These are phyloP conservation scores for Parastagonospora avenae DNA, from an alignment of 2,329 filamentous ascomycete species.

Conservation along the genomic window DNA sequence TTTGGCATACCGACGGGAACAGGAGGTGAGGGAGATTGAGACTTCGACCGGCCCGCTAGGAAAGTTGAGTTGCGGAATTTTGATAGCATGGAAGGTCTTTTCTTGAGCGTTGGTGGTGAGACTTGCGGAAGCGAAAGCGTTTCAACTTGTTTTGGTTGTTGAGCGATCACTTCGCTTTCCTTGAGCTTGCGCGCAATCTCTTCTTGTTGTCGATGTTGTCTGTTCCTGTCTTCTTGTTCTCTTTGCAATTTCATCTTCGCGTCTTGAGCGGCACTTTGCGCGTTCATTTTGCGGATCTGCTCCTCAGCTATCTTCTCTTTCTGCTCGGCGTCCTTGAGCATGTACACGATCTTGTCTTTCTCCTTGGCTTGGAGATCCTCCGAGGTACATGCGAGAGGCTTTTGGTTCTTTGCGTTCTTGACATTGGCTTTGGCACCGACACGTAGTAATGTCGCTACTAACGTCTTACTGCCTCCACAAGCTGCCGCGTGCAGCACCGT, in stretches of 20 bases:
- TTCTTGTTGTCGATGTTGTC: slow-evolving; percentile 2
- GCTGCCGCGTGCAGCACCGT: slow-evolving; percentile 29
- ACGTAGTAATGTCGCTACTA: slow-evolving; percentile 20
- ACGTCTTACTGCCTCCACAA: slow-evolving; percentile 15
- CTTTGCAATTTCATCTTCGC: slow-evolving; percentile 9
- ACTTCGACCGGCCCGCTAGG: slow-evolving; percentile 9
- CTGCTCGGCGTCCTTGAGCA: slow-evolving; percentile 26
- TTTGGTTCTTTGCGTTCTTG: slow-evolving; percentile 22
- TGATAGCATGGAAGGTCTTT: slow-evolving; percentile 3
- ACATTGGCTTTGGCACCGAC: slow-evolving; percentile 22
- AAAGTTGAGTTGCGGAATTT: slow-evolving; percentile 15
- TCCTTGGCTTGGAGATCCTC: slow-evolving; percentile 20
- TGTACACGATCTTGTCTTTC: slow-evolving; percentile 19
- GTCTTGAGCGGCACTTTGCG: slow-evolving; percentile 9
- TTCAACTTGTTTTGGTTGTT: not conserved
- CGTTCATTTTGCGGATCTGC: slow-evolving; percentile 3
- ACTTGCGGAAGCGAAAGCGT: slow-evolving; percentile 1
- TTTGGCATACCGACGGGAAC: slow-evolving; percentile 5
- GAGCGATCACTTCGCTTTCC: slow-evolving; percentile 1
- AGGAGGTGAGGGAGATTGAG: not conserved
- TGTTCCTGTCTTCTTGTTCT: slow-evolving; percentile 10
- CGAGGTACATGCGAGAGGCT: slow-evolving; percentile 18
- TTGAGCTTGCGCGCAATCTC: not conserved
- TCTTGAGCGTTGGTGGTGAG: slow-evolving; percentile 2
- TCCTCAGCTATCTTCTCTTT: slow-evolving; percentile 16